Percentiles rank a stretch among this genome's conserved stretches.
phyloP scores from a whole-genome alignment of 2,329 filamentous ascomycete genomes.

The Myrmaecium sp. region DNA sequence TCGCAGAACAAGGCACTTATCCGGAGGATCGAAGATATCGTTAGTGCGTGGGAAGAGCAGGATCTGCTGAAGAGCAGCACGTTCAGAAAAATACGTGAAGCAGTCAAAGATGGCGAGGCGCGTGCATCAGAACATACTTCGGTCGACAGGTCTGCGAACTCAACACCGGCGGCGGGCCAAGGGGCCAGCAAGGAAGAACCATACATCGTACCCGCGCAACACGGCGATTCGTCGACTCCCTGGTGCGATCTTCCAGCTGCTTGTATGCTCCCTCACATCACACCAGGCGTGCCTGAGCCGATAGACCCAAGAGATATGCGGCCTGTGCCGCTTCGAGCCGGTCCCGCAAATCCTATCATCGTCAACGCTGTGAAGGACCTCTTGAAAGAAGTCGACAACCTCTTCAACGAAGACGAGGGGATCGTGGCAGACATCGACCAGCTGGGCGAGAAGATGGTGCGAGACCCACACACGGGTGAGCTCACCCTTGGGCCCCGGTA shows the following conservation, averaged over 20 bases:
- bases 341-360: slow-evolving; percentile 50
- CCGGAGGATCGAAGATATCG: slow-evolving; percentile 44
- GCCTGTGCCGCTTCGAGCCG: slow-evolving; percentile 52
- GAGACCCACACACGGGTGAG: slow-evolving; percentile 50
- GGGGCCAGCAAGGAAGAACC: slow-evolving; percentile 37
- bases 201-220: slow-evolving; percentile 56
- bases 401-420: slow-evolving; percentile 40
- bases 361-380: slow-evolving; percentile 53
- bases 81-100: slow-evolving; percentile 41
- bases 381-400: slow-evolving; percentile 49
- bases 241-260: slow-evolving; percentile 74
- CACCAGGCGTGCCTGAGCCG: slow-evolving; percentile 56
- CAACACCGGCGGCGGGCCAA: slow-evolving; percentile 11
- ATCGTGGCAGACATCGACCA: slow-evolving; percentile 50
- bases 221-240: slow-evolving; percentile 55
- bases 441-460: slow-evolving; percentile 50
- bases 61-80: slow-evolving; percentile 41
- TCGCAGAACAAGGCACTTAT: slow-evolving; percentile 47
- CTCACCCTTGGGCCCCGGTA: slow-evolving; percentile 55
- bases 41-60: slow-evolving; percentile 55
- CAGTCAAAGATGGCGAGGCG: slow-evolving; percentile 29
- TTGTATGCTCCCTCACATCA: slow-evolving; percentile 63
- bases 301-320: slow-evolving; percentile 56
- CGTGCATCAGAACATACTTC: too few relatives aligned
- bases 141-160: neutral